Evolutionary conservation across 2,329 filamentous ascomycete species (phyloP).

Genomic region (Pyrenophora tritici-repentis): DNA sequence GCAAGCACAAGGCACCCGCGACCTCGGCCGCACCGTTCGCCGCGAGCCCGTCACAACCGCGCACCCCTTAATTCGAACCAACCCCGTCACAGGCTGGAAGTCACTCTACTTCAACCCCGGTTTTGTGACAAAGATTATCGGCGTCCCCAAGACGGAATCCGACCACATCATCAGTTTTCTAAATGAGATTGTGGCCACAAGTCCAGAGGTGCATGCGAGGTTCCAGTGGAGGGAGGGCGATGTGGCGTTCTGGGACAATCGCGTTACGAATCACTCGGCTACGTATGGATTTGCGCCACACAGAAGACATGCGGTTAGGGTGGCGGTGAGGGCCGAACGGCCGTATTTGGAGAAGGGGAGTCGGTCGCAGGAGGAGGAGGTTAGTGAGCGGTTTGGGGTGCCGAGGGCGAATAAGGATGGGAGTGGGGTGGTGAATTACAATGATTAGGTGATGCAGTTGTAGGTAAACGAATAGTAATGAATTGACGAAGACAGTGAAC

Average conservation of each 20-base stretch:
- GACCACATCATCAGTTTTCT: slow-evolving; percentile 59
- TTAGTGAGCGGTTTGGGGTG: slow-evolving; percentile 54
- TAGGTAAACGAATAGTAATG: too few species aligned
- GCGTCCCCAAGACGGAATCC: slow-evolving; percentile 61
- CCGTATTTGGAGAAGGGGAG: slow-evolving; percentile 53
- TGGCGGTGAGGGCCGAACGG: slow-evolving; percentile 54
- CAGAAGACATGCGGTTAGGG: slow-evolving; percentile 59
- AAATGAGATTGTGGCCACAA: slow-evolving; percentile 61
- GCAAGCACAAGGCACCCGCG: slow-evolving; percentile 57
- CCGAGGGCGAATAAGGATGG: slow-evolving; percentile 62
- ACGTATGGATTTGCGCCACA: slow-evolving; percentile 63
- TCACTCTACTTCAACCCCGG: slow-evolving; percentile 64
- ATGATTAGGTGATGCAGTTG: slow-evolving; percentile 49
- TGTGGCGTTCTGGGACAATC: slow-evolving; percentile 72
- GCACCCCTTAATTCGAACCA: slow-evolving; percentile 63
- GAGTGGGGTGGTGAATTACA: slow-evolving; percentile 61
- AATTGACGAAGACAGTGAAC: too few species aligned
- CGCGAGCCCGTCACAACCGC: slow-evolving; percentile 59
- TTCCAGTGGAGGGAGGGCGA: slow-evolving; percentile 69
- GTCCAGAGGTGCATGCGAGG: slow-evolving; percentile 71
- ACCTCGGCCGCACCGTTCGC: slow-evolving; percentile 57
- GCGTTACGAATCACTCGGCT: slow-evolving; percentile 60
- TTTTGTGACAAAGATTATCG: slow-evolving; percentile 63
- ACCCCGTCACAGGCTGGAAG: slow-evolving; percentile 68
- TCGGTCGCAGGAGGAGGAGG: slow-evolving; percentile 61